Conservation (phyloP, 148 eudicot genomes). For the Silene uniflora region DNA sequence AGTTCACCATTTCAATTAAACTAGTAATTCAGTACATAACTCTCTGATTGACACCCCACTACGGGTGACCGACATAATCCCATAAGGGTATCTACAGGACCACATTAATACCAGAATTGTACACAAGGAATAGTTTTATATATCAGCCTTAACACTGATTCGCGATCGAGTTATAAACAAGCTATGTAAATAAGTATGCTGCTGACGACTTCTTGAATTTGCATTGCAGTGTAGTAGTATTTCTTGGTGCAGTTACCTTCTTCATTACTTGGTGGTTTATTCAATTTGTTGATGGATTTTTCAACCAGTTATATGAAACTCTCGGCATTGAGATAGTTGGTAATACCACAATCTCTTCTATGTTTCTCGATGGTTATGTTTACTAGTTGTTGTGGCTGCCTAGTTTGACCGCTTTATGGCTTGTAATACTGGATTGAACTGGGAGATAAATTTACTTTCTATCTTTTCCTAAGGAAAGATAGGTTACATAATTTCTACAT, state of each 20-base stretch:
- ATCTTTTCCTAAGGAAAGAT: background rate
- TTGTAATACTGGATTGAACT: background rate
- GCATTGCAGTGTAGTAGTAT: constrained; percentile 58
- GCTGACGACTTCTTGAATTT: constrained; percentile 21
- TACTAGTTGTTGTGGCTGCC: background rate
- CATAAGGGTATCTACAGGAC: too few relatives aligned
- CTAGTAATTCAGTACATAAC: too few relatives aligned
- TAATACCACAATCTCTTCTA: constrained; percentile 19
- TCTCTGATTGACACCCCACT: too few relatives aligned
- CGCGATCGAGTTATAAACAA: too few relatives aligned
- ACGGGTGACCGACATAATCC: too few relatives aligned
- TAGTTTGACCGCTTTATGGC: background rate
- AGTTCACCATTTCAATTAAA: too few relatives aligned
- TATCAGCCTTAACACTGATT: too few relatives aligned
- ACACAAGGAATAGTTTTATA: too few relatives aligned
- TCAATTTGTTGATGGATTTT: constrained; percentile 72
- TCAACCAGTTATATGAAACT: constrained; percentile 61
- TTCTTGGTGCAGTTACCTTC: constrained; percentile 69
- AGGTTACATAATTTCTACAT: background rate
- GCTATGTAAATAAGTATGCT: constrained; percentile 2
- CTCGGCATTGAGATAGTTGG: constrained; percentile 63
- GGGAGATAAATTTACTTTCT: background rate
- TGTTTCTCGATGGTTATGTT: background rate
- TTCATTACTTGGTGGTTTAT: constrained; percentile 71
- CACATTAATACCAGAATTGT: too few relatives aligned